phyloP scores from a whole-genome alignment of 116 monocot species.

The Dioscorea cayenensis region DNA sequence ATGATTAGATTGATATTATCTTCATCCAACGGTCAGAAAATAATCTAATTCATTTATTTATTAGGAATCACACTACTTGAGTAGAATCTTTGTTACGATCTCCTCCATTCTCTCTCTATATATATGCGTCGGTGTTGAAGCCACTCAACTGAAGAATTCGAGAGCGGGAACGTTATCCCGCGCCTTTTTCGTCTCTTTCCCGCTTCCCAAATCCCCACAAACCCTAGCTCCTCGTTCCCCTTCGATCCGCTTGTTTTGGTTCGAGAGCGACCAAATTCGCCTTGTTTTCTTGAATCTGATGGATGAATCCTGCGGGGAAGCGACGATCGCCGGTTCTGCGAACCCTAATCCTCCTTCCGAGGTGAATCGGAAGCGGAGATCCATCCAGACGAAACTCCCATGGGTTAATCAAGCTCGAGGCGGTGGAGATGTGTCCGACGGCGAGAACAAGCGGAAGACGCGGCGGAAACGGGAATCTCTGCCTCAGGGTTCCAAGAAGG shows the following conservation, averaged over 20 bases:
- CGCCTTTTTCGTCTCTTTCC: not conserved
- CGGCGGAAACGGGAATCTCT: not conserved
- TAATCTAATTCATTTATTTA: too few relatives aligned
- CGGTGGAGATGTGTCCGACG: not conserved
- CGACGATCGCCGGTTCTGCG: not conserved
- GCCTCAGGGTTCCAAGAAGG: not conserved
- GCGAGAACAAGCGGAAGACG: not conserved
- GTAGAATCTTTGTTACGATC: too few relatives aligned
- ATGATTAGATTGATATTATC: too few relatives aligned
- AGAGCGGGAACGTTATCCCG: not conserved
- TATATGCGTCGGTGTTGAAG: not conserved
- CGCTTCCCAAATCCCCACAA: not conserved
- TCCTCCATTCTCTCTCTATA: not conserved
- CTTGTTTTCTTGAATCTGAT: not conserved
- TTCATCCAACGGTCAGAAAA: too few relatives aligned
- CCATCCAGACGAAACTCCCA: not conserved
- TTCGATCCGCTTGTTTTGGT: not conserved
- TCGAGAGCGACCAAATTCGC: not conserved
- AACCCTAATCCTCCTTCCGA: not conserved
- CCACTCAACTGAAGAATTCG: not conserved
- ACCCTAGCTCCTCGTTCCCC: not conserved
- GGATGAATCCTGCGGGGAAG: not conserved
- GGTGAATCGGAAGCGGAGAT: conserved; percentile 2
- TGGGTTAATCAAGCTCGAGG: not conserved
- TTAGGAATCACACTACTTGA: too few relatives aligned